Evolutionary conservation across 305 asterid species (phyloP), one percentile per base, ranked within the genome.

Genomic region (Plantago coronopus): DNA sequence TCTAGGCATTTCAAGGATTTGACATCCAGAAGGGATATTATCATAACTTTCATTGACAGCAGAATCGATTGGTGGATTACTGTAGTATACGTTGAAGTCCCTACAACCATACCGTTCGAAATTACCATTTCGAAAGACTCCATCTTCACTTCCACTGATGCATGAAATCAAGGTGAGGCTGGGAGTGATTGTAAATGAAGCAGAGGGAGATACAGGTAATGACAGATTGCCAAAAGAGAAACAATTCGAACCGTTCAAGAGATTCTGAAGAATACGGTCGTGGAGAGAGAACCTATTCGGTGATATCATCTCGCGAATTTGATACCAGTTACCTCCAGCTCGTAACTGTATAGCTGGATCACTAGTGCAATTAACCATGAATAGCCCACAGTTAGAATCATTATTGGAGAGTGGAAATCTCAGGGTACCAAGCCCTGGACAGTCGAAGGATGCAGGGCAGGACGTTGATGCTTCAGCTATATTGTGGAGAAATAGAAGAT

Each of bases 141-240:
- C 27, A 7, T 14, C 1, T 11, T 4, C 0, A 2, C 44, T 1
- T 17, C 14, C 15, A 21, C 6, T 17, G 7, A 0, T 0, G 66
- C 87, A 83, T 55, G 7, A 13, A 66, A 74, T 72, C 22, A 79
- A 3, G 10, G 84, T 74, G 54, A 83, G 63, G 27, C 58, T 77
- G 17, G 62, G 76, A 50, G 65, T 16, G 34, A 61, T 38, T 3
- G 64, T 2, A n/a, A 72, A 66, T 0, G 85, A 72, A 55, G 63
- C 38, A 0, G 64, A 63, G 61, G 83, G 76, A 55, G 69, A 54
- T 1, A 3, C 5, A 15, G 77, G 65, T 29, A 65, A 19, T 16
- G 15, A 44, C 11, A 27, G 1, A 8, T 18, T 43, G 9, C 5
- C 21, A 17, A 62, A n/a, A 1, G 53, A 11, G 45, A 1, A 0